A percentile compares a stretch with the other conserved stretches of the same genome.
These are phyloP conservation scores for Sungouiozyma ichnusensis DNA, from an alignment of 805 yeast genomes.

Conservation along the genomic window DNA sequence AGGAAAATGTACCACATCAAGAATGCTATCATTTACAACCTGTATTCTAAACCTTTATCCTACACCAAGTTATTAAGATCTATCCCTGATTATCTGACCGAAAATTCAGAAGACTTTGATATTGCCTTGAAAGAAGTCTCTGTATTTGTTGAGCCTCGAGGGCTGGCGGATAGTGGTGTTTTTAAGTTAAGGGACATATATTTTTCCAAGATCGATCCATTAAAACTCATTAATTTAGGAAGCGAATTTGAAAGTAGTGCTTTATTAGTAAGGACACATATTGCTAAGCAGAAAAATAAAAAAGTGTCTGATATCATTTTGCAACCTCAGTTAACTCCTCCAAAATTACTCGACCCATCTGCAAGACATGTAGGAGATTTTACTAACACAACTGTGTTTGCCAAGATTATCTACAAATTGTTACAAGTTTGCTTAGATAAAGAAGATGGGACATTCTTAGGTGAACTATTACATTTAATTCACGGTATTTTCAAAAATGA, in stretches of 20 bases:
- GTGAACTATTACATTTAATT: slow-evolving; percentile 53
- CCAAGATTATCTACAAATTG: slow-evolving; percentile 47
- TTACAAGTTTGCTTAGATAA: slow-evolving; percentile 42
- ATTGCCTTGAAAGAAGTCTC: slow-evolving; percentile 46
- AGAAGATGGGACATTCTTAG: slow-evolving; percentile 44
- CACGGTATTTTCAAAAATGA: slow-evolving; percentile 54
- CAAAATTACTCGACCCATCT: slow-evolving; percentile 17
- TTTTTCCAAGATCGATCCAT: slow-evolving; percentile 46
- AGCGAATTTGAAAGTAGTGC: slow-evolving; percentile 44
- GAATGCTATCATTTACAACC: slow-evolving; percentile 37
- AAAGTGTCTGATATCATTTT: slow-evolving; percentile 37
- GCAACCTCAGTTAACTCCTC: slow-evolving; percentile 34
- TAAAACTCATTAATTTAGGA: slow-evolving; percentile 37
- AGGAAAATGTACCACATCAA: slow-evolving; percentile 28
- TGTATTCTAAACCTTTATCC: slow-evolving; percentile 43
- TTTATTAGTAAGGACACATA: slow-evolving; percentile 34
- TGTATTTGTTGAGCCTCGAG: slow-evolving; percentile 52
- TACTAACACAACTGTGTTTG: slow-evolving; percentile 42
- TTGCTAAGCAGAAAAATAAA: slow-evolving; percentile 32
- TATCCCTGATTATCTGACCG: slow-evolving; percentile 29
- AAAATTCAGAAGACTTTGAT: slow-evolving; percentile 35
- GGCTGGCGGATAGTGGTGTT: slow-evolving; percentile 56
- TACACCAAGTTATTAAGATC: slow-evolving; percentile 39
- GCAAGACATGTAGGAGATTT: slow-evolving; percentile 40
- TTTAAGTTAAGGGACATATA: slow-evolving; percentile 44